phyloP scores from a whole-genome alignment of 768 basidiomycete genomes.

The Suillus plorans region DNA sequence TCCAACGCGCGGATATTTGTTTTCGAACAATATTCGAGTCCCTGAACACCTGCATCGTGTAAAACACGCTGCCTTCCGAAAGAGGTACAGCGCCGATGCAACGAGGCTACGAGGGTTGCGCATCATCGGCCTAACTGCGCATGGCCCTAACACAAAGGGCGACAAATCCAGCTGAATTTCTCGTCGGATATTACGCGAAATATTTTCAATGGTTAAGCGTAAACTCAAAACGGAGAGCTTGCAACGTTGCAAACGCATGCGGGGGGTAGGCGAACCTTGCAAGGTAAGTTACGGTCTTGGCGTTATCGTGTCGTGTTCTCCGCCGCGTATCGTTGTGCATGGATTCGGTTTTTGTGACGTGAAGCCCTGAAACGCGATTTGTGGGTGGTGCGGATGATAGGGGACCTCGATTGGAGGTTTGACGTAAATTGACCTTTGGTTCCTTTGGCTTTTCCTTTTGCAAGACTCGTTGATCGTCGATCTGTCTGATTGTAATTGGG shows the following conservation, averaged over 20 bases:
- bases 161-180: not conserved
- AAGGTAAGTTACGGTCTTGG: too few species aligned
- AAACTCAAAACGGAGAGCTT: not conserved
- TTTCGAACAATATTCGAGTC: not conserved
- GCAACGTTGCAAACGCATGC: slow-evolving; percentile 5
- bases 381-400: not conserved
- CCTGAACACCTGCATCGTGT: not conserved
- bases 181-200: slow-evolving; percentile 4
- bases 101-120: slow-evolving; percentile 2
- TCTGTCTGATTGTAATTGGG: not conserved
- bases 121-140: slow-evolving; percentile 2
- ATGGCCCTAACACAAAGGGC: not conserved
- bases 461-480: not conserved
- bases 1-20: not conserved
- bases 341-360: not conserved
- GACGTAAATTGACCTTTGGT: not conserved
- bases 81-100: not conserved
- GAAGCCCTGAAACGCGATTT: slow-evolving; percentile 1
- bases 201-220: not conserved
- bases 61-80: not conserved
- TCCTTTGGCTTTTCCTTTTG: not conserved
- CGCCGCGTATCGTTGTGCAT: not conserved
- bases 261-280: not conserved
- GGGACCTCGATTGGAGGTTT: not conserved
- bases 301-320: not conserved